Base-by-base conservation (phyloP, 2,329 filamentous ascomycete species). In the Trichoderma arundinaceum region DNA sequence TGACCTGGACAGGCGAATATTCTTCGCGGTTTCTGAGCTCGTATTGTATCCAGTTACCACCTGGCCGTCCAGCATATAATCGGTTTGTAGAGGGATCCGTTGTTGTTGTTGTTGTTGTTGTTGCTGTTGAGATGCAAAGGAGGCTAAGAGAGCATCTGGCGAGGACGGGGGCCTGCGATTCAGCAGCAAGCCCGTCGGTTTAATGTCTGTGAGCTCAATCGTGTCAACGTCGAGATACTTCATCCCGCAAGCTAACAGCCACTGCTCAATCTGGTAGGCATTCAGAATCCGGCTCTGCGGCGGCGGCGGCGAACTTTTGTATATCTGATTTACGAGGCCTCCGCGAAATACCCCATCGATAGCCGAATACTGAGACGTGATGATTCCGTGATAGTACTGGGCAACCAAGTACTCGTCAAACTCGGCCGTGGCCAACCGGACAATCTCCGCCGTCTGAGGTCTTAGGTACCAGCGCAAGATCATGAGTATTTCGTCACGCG, bases 181-280 rank as follows among this genome's bases (percentile, higher is more conserved):
- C 28, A 38, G 17, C n/a, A 46, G 22, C n/a, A 43, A 19, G 15
- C 59, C 35, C 5, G 39, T 33, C 15, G 59, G 59, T 7, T 53
- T 53, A n/a, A 62, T 17, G 7, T 62, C 38, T 22, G 39, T 53
- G 12, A 62, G 59, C 17, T 53, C 48, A 44, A 62, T 46, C 6
- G 35, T 62, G 15, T 62, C 59, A 2, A 44, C 12, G 6, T 53
- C 39, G 17, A 52, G 10, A 28, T 44, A 22, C 9, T n/a, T 62
- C 59, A 62, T 22, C 2, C 59, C 59, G 41, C 59, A 62, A 53
- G 59, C 48, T 38, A 53, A 46, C 0, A 62, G 28, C 59, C 59
- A 62, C 39, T 62, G 59, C 49, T 62, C 59, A 9, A 62, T 62
- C 59, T 62, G 49, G n/a, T 62, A 62, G 59, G 48, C 49, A 7